Base-by-base conservation (phyloP, 2,329 filamentous ascomycete genomes). In the Tolypocladium nubicola region DNA sequence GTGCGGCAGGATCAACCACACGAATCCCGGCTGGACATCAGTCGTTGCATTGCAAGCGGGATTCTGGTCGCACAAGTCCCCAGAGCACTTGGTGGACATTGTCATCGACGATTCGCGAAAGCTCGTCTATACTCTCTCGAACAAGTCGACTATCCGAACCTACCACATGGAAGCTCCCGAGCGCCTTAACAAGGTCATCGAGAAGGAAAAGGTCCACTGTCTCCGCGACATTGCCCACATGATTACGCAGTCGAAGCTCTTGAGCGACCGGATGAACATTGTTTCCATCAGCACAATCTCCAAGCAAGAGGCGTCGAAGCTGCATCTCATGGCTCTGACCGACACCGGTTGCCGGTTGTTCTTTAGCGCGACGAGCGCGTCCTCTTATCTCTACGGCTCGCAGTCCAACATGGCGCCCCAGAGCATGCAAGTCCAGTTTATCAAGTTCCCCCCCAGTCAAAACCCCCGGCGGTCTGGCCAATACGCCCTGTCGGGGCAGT, bases 351-450 rank as follows among this genome's bases (percentile, higher is more conserved):
- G 92, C 68, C 85, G 94, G 26, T 83, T 99, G 5, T 97, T 94
- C 70, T 80, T 99, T 56, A 97, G 91, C 67, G 90, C 93, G 6
- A 96, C 91, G 0, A 88, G 87, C 61, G 87, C 90, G 21, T 83
- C 84, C 1, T 88, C 79, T 0, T 86, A 87, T 74, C 81, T 79
- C 69, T 78, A 83, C 37, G 80, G 79, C 16, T 81, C 81, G 26
- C 78, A 82, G 23, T 79, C 82, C 9, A 86, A 79, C 58, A 71
- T 79, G 58, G 85, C 89, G 0, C 92, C 94, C 0, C 92, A 89
- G 64, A 97, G 90, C 72, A 97, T 99, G 90, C 92, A 97, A 71
- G 85, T 97, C n/a, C 88, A 95, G 64, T 94, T 96, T 67, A 90
- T 99, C 71, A 95, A 94, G 68, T 96, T 96, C 59, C 94, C 95